Evolutionary conservation across 306 rosid genomes (phyloP), one percentile per base, ranked within the genome.

Genomic region (Dryas alaskensis): DNA sequence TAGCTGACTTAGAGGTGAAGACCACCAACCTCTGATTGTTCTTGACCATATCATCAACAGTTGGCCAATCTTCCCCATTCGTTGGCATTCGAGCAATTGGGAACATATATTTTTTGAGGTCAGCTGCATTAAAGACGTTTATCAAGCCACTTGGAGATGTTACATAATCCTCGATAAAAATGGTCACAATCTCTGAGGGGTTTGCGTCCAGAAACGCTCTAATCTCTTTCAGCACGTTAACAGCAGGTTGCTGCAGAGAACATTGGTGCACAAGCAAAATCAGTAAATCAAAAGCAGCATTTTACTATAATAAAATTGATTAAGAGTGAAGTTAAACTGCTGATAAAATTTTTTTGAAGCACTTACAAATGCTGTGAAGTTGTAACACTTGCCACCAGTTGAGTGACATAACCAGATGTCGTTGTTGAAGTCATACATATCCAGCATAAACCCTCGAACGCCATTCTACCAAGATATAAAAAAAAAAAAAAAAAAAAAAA

Each of bases 331-430:
- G 50, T 7, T 42, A 10, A n/a, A 52, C 50, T 8, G 12, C 3
- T 39, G 11, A 53, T 22, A 10, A 72, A 59, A 31, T 45, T 22
- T 49, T 7, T 53, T 42, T n/a, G 39, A 5, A 47, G 49, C 7
- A 82, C 98, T 94, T 91, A 94, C 98, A 75, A 94, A 94, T 73
- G 98, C 82, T 58, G 97, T 94, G 79, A 76, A 42, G 81, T 88
- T 81, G 83, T 54, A 76, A 75, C 98, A 94, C 77, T 78, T 57
- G 75, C 96, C 92, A 66, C 14, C 61, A 40, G 71, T 19, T 1
- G 97, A 94, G 88, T 94, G 97, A 58, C 98, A 94, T 58, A 94
- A 75, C 97, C 98, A 91, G 6, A 94, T 71, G 66, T 86, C 95
- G 46, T 87, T 87, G 39, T 8, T 43, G 60, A 89, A 94, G 83